Evolutionary conservation across 2,329 filamentous ascomycete species (phyloP).

Genomic region (Metarhizium sp.): DNA sequence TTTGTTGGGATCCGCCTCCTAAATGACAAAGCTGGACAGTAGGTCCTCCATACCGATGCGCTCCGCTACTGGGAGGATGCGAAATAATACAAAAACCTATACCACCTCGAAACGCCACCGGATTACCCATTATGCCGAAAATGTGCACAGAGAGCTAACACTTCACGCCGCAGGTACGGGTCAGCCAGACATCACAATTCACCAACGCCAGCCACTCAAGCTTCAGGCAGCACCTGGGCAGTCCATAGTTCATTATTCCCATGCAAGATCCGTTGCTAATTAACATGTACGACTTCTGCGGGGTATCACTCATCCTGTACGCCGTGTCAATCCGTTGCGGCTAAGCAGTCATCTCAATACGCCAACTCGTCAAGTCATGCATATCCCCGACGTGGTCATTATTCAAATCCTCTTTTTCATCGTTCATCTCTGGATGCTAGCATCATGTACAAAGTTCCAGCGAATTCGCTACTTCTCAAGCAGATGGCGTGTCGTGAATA

Average conservation of each 20-base stretch:
- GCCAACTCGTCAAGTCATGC: not conserved
- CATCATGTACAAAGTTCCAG: not conserved
- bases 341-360: not conserved
- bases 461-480: slow-evolving; percentile 27
- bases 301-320: slow-evolving; percentile 8
- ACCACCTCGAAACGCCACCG: not conserved
- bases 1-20: not conserved
- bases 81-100: no score
- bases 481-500: slow-evolving; percentile 70
- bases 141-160: not conserved
- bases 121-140: not conserved
- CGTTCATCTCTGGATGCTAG: not conserved
- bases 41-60: no score
- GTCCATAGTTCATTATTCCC: not conserved
- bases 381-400: not conserved
- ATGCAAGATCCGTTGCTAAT: not conserved
- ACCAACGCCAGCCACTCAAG: not conserved
- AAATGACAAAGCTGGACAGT: no score
- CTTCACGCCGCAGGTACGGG: not conserved
- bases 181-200: not conserved
- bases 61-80: not conserved
- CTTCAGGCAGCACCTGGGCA: not conserved
- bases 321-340: slow-evolving; percentile 1
- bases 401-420: not conserved
- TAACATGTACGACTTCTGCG: not conserved